Percentiles rank a stretch among this genome's conserved stretches.
Evolutionary conservation across 169 alveolate genomes (phyloP).

Genomic region (Perkinsus chesapeaki): DNA sequence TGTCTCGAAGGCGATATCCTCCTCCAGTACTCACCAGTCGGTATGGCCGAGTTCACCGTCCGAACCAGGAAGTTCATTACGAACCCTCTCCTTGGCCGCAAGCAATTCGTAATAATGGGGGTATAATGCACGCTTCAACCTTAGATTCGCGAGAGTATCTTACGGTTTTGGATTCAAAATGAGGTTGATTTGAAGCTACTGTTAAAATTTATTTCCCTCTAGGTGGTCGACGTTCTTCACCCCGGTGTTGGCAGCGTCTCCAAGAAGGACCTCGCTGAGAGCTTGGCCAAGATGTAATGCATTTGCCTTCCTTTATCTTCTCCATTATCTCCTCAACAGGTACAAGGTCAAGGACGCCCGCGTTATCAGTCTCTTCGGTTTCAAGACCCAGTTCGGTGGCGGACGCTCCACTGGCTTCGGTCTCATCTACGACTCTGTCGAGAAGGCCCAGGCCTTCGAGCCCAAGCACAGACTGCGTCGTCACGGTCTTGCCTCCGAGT

Average conservation of each 20-base stretch:
- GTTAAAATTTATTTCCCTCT: not conserved
- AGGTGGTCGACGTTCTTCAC: constrained; percentile 73
- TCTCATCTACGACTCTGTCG: constrained; percentile 78
- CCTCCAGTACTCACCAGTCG: constrained; percentile 3
- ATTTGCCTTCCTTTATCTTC: not conserved
- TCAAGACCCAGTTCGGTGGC: constrained; percentile 91
- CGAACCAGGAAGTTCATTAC: constrained; percentile 73
- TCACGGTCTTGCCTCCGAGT: constrained; percentile 60
- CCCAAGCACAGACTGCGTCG: constrained; percentile 70
- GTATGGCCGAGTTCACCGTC: constrained; percentile 40
- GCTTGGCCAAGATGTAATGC: constrained; percentile 66
- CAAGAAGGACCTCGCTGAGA: constrained; percentile 75
- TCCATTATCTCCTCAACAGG: not conserved
- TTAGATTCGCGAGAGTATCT: not conserved
- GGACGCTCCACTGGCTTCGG: constrained; percentile 92
- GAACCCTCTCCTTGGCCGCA: constrained; percentile 79
- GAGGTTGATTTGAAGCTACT: too few relatives aligned
- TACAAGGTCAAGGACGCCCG: constrained; percentile 66
- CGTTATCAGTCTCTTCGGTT: constrained; percentile 76
- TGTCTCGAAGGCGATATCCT: not conserved
- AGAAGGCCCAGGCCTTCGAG: constrained; percentile 75
- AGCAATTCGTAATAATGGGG: constrained; percentile 62
- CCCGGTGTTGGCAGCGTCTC: constrained; percentile 84
- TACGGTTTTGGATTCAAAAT: not conserved
- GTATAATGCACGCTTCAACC: not conserved